These are phyloP conservation scores for Arabis hirsuta DNA, from an alignment of 345 rosid genomes.

Conservation along the genomic window DNA sequence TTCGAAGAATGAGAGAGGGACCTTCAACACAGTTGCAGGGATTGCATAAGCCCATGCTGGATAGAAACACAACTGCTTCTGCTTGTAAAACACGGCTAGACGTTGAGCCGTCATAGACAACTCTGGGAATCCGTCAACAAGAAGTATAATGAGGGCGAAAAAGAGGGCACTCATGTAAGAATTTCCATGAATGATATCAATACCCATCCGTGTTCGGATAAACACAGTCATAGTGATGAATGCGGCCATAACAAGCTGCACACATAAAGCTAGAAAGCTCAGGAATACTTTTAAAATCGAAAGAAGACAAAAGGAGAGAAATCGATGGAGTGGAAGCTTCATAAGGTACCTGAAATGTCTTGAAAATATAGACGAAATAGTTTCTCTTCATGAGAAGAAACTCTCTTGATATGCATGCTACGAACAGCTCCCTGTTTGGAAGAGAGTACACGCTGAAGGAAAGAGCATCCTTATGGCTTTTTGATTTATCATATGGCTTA, in stretches of 20 bases:
- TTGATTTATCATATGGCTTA: constrained; percentile 70
- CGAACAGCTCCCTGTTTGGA: constrained; percentile 61
- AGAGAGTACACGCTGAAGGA: constrained; percentile 70
- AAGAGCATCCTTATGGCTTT: constrained; percentile 75
- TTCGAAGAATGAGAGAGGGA: constrained; percentile 67
- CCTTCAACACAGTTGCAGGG: constrained; percentile 82
- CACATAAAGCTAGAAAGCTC: constrained; percentile 32
- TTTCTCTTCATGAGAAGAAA: constrained; percentile 87
- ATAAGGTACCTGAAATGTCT: constrained; percentile 46
- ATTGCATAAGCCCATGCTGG: constrained; percentile 92
- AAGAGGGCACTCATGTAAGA: constrained; percentile 72
- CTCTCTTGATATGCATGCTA: constrained; percentile 81
- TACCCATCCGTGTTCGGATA: constrained; percentile 74
- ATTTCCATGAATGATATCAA: constrained; percentile 67
- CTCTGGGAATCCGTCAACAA: constrained; percentile 88
- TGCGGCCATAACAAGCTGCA: constrained; percentile 64
- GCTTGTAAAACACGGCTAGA: constrained; percentile 92
- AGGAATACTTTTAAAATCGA: neutral
- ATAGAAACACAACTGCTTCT: constrained; percentile 78
- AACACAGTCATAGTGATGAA: constrained; percentile 64
- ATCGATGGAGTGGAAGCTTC: constrained; percentile 5
- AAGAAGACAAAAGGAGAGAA: constrained; percentile 30
- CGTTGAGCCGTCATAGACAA: constrained; percentile 72
- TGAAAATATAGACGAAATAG: constrained; percentile 77
- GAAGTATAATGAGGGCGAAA: constrained; percentile 52